These are phyloP conservation scores for Rachicladosporium sp. DNA, from an alignment of 2,329 filamentous ascomycete species.

Conservation along the genomic window DNA sequence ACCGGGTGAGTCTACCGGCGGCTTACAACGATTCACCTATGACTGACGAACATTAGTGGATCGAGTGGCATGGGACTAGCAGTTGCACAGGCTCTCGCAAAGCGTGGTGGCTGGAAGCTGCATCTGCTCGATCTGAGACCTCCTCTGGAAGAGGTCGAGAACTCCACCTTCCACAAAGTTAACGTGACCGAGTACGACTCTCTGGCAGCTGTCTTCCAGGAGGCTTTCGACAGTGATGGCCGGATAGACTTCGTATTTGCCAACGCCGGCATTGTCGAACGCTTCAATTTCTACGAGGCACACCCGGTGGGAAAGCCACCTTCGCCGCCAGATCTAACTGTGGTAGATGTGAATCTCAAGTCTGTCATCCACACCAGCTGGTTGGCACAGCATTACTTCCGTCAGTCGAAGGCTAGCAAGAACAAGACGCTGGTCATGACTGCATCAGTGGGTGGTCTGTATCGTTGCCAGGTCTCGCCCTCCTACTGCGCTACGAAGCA, in stretches of 20 bases:
- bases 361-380: conserved; percentile 25
- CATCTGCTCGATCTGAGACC: conserved; percentile 31
- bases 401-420: conserved; percentile 5
- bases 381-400: conserved; percentile 27
- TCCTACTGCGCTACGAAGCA: too few species aligned
- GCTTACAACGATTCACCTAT: too few species aligned
- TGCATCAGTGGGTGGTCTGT: conserved; percentile 6
- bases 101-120: conserved; percentile 27
- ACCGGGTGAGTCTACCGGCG: too few species aligned
- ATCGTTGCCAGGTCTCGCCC: conserved; percentile 12
- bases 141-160: conserved; percentile 18
- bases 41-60: too few species aligned
- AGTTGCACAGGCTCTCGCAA: conserved; percentile 27
- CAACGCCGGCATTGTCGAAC: conserved; percentile 35
- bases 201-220: conserved; percentile 26
- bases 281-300: conserved; percentile 28
- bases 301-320: conserved; percentile 12
- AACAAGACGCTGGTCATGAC: conserved; percentile 7
- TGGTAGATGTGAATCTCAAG: conserved; percentile 29
- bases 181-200: conserved; percentile 27
- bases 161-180: conserved; percentile 27
- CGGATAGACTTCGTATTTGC: conserved; percentile 37
- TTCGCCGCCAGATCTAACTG: conserved; percentile 22
- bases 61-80: conserved; percentile 32
- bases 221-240: conserved; percentile 21